Conservation (phyloP, 176 grass and related monocot species). For the Carex pumila region DNA sequence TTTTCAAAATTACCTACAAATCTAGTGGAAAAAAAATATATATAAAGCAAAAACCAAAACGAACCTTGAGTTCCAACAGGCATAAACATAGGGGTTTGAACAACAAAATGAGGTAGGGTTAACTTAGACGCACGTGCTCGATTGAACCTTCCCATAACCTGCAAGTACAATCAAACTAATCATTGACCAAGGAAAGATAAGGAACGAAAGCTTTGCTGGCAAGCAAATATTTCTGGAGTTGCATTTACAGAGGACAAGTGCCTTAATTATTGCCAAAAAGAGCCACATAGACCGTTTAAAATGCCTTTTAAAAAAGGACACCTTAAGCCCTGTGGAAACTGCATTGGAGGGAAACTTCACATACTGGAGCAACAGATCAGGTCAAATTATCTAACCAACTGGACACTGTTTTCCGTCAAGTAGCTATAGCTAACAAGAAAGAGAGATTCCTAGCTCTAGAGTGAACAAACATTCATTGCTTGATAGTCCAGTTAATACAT, state of each 20-base stretch:
- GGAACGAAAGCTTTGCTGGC: background rate
- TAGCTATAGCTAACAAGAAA: background rate
- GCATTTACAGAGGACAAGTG: background rate
- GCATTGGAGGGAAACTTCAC: background rate
- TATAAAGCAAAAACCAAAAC: background rate
- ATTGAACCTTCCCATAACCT: conserved; percentile 89
- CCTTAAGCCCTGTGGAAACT: background rate
- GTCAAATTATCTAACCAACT: background rate
- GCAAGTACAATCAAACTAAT: conserved; percentile 28
- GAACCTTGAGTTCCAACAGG: conserved; percentile 97
- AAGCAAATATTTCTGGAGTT: background rate
- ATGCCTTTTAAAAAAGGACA: background rate
- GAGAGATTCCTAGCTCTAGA: background rate
- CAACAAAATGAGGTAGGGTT: conserved; percentile 84
- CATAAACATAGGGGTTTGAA: conserved; percentile 97
- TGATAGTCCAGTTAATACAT: background rate
- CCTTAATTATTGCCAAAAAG: background rate
- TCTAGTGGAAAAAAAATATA: background rate
- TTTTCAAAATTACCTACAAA: background rate
- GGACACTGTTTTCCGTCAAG: background rate
- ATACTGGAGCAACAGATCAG: background rate
- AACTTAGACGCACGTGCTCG: conserved; percentile 75
- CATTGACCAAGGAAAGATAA: background rate
- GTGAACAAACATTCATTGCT: background rate
- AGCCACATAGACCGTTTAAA: background rate